These are phyloP conservation scores for Yamadazyma triangularis DNA, from an alignment of 1,139 yeast genomes.

Conservation along the genomic window DNA sequence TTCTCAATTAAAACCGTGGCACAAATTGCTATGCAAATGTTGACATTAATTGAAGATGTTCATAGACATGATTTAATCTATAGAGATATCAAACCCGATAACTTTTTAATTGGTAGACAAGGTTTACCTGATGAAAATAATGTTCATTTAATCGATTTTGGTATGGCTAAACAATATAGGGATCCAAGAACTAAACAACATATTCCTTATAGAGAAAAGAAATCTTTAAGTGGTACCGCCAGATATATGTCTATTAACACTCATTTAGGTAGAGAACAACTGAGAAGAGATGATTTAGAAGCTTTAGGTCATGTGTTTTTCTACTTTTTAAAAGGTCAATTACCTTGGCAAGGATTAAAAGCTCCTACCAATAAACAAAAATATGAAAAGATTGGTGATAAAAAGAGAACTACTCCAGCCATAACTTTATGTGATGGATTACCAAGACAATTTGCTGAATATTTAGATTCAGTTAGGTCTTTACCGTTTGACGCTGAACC, in stretches of 20 bases:
- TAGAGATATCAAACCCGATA: slow-evolving; percentile 95
- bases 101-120: slow-evolving; percentile 78
- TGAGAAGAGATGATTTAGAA: slow-evolving; percentile 93
- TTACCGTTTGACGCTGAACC: slow-evolving; percentile 91
- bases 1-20: slow-evolving; percentile 86
- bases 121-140: slow-evolving; percentile 46
- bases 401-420: slow-evolving; percentile 82
- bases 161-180: slow-evolving; percentile 97
- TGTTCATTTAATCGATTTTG: slow-evolving; percentile 78
- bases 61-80: slow-evolving; percentile 89
- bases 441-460: slow-evolving; percentile 84
- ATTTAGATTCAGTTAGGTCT: slow-evolving; percentile 76
- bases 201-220: slow-evolving; percentile 93
- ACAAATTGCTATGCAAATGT: slow-evolving; percentile 90
- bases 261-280: slow-evolving; percentile 94
- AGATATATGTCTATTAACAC: slow-evolving; percentile 97
- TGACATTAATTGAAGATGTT: slow-evolving; percentile 76
- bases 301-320: slow-evolving; percentile 94
- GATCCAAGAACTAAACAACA: slow-evolving; percentile 94
- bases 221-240: slow-evolving; percentile 93
- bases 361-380: slow-evolving; percentile 98
- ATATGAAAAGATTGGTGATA: slow-evolving; percentile 94
- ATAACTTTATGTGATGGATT: slow-evolving; percentile 74
- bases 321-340: slow-evolving; percentile 86
- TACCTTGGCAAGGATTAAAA: slow-evolving; percentile 98